Base-by-base conservation (phyloP, 2,329 filamentous ascomycete genomes). In the Arthrobotrys musiformis region DNA sequence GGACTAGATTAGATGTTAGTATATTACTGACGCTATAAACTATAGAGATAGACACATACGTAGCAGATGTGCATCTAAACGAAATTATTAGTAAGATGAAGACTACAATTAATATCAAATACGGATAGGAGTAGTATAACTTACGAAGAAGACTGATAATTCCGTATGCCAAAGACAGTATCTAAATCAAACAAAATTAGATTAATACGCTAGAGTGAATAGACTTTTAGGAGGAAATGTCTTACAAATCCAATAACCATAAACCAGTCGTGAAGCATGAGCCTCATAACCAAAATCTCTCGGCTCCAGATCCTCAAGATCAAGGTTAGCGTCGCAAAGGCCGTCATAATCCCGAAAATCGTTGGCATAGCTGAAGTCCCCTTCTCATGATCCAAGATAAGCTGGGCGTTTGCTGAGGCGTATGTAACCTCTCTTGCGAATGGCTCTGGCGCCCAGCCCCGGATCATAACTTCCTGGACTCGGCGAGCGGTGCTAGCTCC, bases 191-290 rank as follows among this genome's bases (percentile, higher is more conserved):
- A 62, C 2, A 46, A 11, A 17, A 26, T 50, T 13, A 44, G 22
- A 9, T 19, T 22, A 1, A 44, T 19, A 22, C 2, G 7, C 7
- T 28, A 3, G 13, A 13, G 26, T 60, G 48, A 48, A 52, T 13
- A 61, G n/a, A n/a, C n/a, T n/a, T 44, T 9, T 17, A 5, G 19
- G 4, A 17, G 15, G 33, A 22, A 33, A 26, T 15, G n/a, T 64
- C 70, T 60, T 40, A 77, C 60, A 48, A 70, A 77, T 46, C 73
- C 73, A 26, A 60, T 17, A 60, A 77, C 63, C 73, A 77, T 70
- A 60, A 77, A 56, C 73, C 73, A 77, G 22, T 77, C 73, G n/a
- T 77, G 58, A 4, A 56, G 44, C 66, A 77, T 70, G 17, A 77
- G 13, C 11, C 33, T 70, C 40, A 50, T 61, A 9, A 66, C 37